Percentiles rank a stretch among this genome's conserved stretches.
Conservation (phyloP, 208 protist species). For the Acanthamoeba lenticulata region DNA sequence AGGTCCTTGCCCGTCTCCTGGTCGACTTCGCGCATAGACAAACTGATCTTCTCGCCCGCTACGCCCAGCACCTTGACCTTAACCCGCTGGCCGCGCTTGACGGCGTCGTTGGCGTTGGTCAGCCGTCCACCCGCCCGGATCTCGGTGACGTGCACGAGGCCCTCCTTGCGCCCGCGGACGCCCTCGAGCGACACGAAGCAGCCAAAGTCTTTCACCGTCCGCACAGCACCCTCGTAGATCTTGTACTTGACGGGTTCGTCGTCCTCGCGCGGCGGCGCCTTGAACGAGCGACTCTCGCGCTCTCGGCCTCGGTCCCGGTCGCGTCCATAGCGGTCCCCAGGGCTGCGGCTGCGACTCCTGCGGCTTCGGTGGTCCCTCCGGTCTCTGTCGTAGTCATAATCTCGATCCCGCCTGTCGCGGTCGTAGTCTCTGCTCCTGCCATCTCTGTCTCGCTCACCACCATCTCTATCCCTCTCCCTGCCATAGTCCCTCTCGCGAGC, state of each 20-base stretch:
- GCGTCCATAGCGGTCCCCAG: slow-evolving; percentile 1
- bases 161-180: slow-evolving; percentile 78
- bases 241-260: slow-evolving; percentile 82
- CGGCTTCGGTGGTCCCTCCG: not conserved
- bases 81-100: slow-evolving; percentile 83
- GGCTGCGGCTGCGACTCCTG: slow-evolving; percentile 44
- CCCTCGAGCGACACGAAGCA: slow-evolving; percentile 86
- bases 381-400: slow-evolving; percentile 25
- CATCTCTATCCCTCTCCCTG: not conserved
- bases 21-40: slow-evolving; percentile 92
- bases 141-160: slow-evolving; percentile 84
- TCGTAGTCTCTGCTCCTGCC: not conserved
- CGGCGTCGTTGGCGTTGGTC: slow-evolving; percentile 71
- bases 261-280: slow-evolving; percentile 1
- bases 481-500: not conserved
- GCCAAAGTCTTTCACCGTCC: slow-evolving; percentile 88
- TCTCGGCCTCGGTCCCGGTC: not conserved
- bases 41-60: slow-evolving; percentile 81
- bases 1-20: slow-evolving; percentile 87
- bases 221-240: slow-evolving; percentile 88
- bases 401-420: slow-evolving; percentile 44
- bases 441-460: slow-evolving; percentile 61
- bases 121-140: slow-evolving; percentile 68
- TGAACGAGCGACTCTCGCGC: not conserved
- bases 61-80: slow-evolving; percentile 89